Evolutionary conservation across 345 rosid species (phyloP), one percentile per base, ranked within the genome.

Genomic region (Anastatica hierochuntica): DNA sequence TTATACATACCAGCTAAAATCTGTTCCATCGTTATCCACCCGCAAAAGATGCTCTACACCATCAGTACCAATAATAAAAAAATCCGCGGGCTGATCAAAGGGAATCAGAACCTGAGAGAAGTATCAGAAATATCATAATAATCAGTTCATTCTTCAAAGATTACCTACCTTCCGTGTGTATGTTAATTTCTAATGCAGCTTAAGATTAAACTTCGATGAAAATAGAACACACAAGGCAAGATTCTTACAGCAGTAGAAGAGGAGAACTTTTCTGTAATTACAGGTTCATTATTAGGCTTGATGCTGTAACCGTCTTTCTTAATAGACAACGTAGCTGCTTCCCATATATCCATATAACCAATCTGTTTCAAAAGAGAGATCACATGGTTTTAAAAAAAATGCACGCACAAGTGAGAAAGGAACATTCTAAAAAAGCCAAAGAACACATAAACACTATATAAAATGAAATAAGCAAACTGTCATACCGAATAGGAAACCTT

Each of bases 301-400:
- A 92, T 79, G 47, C 66, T 88, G 72, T 70, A 92, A 49, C 88
- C 83, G 21, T 83, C 95, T 72, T 77, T 82, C 74, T 92, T 92
- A 30, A 92, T 59, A 58, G 83, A 69, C 76, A 92, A 70, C 4
- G 79, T 80, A 63, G 80, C 98, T 1, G 80, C 85, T 77, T 92
- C 98, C 94, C 97, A 85, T 67, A 85, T 77, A 70, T 67, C 77
- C 53, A 76, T 62, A 70, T 64, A 78, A 53, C 82, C 77, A 47
- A 76, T 70, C 98, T 92, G 87, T 24, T 31, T 50, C 29, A 66
- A 51, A 44, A 39, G 54, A 17, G 38, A 58, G 18, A 21, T 58
- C 48, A 8, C 38, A 29, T 14, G 4, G 38, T 49, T 18, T 48
- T 49, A 29, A 15, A 26, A 24, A 12, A 31, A 42, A 24, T 53